A percentile compares a stretch with the other conserved stretches of the same genome.
Evolutionary conservation across 805 yeast species (phyloP).

Genomic region (Scheffersomyces coipomensis): DNA sequence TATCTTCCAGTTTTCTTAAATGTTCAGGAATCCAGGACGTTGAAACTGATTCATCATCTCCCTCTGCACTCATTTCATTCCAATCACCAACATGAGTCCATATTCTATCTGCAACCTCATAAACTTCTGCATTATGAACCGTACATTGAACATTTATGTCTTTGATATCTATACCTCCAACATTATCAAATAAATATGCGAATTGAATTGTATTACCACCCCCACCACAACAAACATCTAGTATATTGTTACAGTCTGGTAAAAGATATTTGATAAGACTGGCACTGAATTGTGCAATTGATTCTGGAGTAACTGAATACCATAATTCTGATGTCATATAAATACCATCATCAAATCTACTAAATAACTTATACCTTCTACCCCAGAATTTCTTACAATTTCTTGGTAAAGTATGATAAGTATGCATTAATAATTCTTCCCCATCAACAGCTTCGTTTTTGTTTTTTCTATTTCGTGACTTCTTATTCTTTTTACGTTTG

Average conservation of each 20-base stretch:
- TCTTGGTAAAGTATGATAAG: slow-evolving; percentile 36
- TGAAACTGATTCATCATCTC: slow-evolving; percentile 9
- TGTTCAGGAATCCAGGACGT: slow-evolving; percentile 33
- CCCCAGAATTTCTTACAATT: slow-evolving; percentile 57
- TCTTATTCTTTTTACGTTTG: slow-evolving; percentile 1
- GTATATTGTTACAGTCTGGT: slow-evolving; percentile 45
- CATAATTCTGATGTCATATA: slow-evolving; percentile 71
- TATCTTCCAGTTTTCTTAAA: slow-evolving; percentile 10
- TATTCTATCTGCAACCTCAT: slow-evolving; percentile 55
- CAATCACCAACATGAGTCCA: slow-evolving; percentile 52
- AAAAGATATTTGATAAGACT: slow-evolving; percentile 49
- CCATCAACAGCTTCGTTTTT: slow-evolving; percentile 13
- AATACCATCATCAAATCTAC: slow-evolving; percentile 65
- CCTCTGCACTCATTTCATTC: slow-evolving; percentile 22
- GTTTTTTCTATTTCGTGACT: no score
- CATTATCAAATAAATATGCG: slow-evolving; percentile 54
- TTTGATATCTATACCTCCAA: slow-evolving; percentile 64
- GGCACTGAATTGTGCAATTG: slow-evolving; percentile 60
- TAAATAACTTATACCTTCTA: slow-evolving; percentile 59
- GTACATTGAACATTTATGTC: slow-evolving; percentile 65
- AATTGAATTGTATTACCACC: slow-evolving; percentile 85
- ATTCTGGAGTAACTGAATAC: slow-evolving; percentile 88
- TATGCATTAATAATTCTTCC: slow-evolving; percentile 37
- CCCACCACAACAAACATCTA: slow-evolving; percentile 83
- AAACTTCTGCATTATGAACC: slow-evolving; percentile 60